phyloP scores from a whole-genome alignment of 306 rosid species.

The Purshia tridentata region DNA sequence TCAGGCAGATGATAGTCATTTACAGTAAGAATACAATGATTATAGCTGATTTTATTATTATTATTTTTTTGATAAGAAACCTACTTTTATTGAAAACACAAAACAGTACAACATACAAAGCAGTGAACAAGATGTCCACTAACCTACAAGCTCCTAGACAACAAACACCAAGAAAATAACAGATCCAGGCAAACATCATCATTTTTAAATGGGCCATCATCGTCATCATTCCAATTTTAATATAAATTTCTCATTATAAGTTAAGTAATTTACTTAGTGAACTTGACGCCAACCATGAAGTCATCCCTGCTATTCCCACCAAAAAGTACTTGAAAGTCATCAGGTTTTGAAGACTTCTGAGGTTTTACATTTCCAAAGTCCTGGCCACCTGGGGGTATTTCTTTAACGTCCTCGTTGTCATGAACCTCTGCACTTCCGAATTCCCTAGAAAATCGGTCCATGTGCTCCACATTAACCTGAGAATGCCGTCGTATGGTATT shows the following conservation, averaged over 20 bases:
- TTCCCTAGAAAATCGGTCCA: constrained; percentile 70
- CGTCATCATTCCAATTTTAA: too few species aligned
- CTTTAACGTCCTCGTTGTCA: constrained; percentile 29
- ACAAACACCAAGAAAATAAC: too few species aligned
- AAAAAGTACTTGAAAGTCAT: constrained; percentile 76
- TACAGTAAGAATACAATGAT: neutral
- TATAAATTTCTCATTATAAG: neutral
- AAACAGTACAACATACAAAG: too few species aligned
- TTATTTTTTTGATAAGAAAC: too few species aligned
- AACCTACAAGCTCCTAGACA: too few species aligned
- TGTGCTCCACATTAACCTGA: constrained; percentile 69
- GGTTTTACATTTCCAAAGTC: constrained; percentile 33
- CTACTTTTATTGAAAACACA: too few species aligned
- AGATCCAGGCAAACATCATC: too few species aligned
- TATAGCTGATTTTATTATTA: neutral
- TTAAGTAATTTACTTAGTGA: constrained; percentile 58
- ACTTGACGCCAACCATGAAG: constrained; percentile 92
- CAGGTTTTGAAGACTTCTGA: constrained; percentile 59
- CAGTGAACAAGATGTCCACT: too few species aligned
- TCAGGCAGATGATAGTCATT: neutral
- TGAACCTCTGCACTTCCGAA: constrained; percentile 63
- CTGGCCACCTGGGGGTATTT: constrained; percentile 34
- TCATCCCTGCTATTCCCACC: constrained; percentile 76
- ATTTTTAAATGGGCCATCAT: too few species aligned
- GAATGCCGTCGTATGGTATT: constrained; percentile 31